Base-by-base conservation (phyloP, 2,329 filamentous ascomycete genomes). In the Elsinoe australis region DNA sequence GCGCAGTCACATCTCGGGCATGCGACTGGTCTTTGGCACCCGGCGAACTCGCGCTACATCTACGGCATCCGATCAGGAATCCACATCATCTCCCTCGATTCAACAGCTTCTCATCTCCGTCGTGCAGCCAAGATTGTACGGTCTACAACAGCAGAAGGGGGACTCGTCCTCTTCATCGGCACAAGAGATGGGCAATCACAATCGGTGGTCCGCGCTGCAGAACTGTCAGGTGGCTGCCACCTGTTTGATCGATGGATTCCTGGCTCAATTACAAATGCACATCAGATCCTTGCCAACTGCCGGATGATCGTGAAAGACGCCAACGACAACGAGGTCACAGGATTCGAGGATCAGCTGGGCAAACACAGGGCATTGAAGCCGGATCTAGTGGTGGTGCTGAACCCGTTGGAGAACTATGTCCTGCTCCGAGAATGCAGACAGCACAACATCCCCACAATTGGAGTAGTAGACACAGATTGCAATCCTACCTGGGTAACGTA, bases 401-500 rank as follows among this genome's bases (percentile, higher is more conserved):
- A 96, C 64, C 90, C 90, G 8, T 62, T 90, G 50, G 92, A 98
- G 73, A 96, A 98, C 66, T 87, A 85, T 61, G 80, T 88, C 5
- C 64, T 95, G 64, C 72, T 98, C 60, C 87, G 92, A 66, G 92
- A 98, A 72, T 96, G 92, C 64, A 86, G 84, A 0, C 64, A 88
- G 50, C 83, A 87, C 63, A 86, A 83, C 60, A 85, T 98, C 50
- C 92, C 92, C 1, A 96, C 92, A 0, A 92, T 98, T 59, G 92
- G 90, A 38, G 75, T 98, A 50, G 84, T 96, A 56, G 92, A 98
- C 66, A 96, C 92, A 1, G 85, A 98, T 65, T 83, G 82, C 2
- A 85, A 96, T 66, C 87, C 92, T 0, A 87, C 87, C 0, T 90
- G 86, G 79, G 88, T 96, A 44, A 96, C 92, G 3, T 98, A 98